phyloP scores from a whole-genome alignment of 2,329 filamentous ascomycete species.

The Alternaria tenuissima region DNA sequence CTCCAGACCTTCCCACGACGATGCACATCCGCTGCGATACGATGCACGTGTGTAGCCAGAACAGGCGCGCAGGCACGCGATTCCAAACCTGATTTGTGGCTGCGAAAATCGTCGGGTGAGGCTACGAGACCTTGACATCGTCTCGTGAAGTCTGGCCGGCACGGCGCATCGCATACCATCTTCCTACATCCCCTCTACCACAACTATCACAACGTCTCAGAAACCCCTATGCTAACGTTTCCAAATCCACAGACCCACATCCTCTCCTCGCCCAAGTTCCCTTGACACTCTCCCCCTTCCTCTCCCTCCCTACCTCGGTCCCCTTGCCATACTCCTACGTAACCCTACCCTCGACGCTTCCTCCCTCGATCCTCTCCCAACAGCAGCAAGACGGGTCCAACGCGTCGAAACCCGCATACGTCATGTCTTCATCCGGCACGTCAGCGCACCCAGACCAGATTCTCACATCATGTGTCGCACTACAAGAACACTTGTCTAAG shows the following conservation, averaged over 20 bases:
- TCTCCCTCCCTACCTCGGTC: conserved; percentile 86
- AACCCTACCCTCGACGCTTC: conserved; percentile 14
- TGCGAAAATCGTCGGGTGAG: too few species aligned
- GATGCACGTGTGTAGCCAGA: neutral
- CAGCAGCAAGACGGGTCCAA: conserved; percentile 67
- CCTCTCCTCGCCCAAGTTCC: conserved; percentile 91
- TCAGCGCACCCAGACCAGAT: conserved; percentile 85
- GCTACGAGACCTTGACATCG: too few species aligned
- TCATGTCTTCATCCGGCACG: conserved; percentile 77
- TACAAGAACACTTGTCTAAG: conserved; percentile 77
- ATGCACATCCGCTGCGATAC: neutral
- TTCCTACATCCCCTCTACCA: neutral
- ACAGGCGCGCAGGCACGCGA: neutral
- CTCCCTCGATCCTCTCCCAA: conserved; percentile 16
- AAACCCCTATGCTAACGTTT: conserved; percentile 14
- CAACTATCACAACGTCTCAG: neutral
- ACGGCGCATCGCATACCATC: neutral
- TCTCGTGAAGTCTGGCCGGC: neutral
- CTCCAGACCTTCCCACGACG: conserved; percentile 1
- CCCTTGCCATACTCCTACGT: conserved; percentile 78
- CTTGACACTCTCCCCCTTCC: conserved; percentile 91
- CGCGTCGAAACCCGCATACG: conserved; percentile 67
- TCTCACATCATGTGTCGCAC: conserved; percentile 77
- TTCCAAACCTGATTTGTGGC: neutral
- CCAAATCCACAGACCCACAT: conserved; percentile 65